Conservation (phyloP, 371 early-diverging fungal genomes). For the Mucor sp. region DNA sequence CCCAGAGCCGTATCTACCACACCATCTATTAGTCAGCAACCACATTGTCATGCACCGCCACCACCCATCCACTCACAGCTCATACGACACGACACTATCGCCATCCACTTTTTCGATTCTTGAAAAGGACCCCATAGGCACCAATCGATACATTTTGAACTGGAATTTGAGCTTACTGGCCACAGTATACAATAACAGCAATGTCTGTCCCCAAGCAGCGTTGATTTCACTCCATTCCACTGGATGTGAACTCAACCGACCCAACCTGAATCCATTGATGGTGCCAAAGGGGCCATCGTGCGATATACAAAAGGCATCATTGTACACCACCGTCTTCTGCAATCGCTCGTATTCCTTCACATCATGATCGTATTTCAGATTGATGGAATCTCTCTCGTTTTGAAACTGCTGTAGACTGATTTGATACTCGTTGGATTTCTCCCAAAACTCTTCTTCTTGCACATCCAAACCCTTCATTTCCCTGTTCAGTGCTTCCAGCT, state of each 20-base stretch:
- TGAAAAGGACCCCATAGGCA: slow-evolving; percentile 94
- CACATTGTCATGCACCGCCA: background rate
- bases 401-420: slow-evolving; percentile 63
- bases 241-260: slow-evolving; percentile 74
- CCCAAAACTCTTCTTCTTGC: slow-evolving; percentile 71
- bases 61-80: slow-evolving; percentile 61
- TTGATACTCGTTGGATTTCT: slow-evolving; percentile 75
- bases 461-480: slow-evolving; percentile 68
- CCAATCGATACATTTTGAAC: slow-evolving; percentile 81
- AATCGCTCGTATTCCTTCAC: slow-evolving; percentile 78
- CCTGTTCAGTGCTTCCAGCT: slow-evolving; percentile 60
- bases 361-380: slow-evolving; percentile 78
- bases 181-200: slow-evolving; percentile 84
- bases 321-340: slow-evolving; percentile 90
- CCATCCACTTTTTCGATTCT: slow-evolving; percentile 84
- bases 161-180: slow-evolving; percentile 82
- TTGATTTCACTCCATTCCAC: slow-evolving; percentile 97
- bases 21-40: too few species aligned
- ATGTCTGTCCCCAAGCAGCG: slow-evolving; percentile 93
- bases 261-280: slow-evolving; percentile 93
- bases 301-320: slow-evolving; percentile 89
- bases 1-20: slow-evolving; percentile 79
- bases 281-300: slow-evolving; percentile 89
- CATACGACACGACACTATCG: slow-evolving; percentile 71
- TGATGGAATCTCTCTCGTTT: slow-evolving; percentile 80